Base-by-base conservation (phyloP, 169 alveolate species). In the Plasmodium knowlesi region DNA sequence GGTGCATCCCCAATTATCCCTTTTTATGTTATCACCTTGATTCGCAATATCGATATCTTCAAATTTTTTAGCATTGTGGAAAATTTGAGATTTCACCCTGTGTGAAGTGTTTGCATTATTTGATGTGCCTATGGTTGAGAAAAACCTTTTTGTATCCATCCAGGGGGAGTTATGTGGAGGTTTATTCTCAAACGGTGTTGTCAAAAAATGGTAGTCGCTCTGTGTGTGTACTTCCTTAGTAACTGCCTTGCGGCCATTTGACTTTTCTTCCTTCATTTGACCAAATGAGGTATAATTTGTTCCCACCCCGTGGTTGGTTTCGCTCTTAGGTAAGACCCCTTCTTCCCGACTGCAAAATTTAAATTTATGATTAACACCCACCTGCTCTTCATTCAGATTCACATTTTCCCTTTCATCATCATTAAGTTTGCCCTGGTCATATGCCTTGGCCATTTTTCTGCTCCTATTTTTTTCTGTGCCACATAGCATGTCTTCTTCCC, bases 401-500 rank as follows among this genome's bases (percentile, higher is more conserved):
- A 25, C n/a, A 28, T 10, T 16, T 0, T 67, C n/a, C 37, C 76
- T 67, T 76, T 19, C 6, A 32, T 19, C 28, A 30, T 19, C 61
- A 37, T 76, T 32, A 30, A 1, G 32, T 41, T 32, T 39, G 50
- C 6, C 53, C 34, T 84, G n/a, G n/a, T n/a, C n/a, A n/a, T n/a
- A n/a, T n/a, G n/a, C n/a, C n/a, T n/a, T n/a, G n/a, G n/a, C n/a
- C n/a, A n/a, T n/a, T n/a, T n/a, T n/a, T n/a, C 19, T 70, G 41
- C 54, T 53, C 71, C 16, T 82, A 57, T 54, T 32, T 73, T 19
- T 50, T 57, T 16, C 34, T 30, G 41, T 1, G 37, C 50, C 54
- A 70, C 34, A 41, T 37, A 81, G 71, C 12, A 39, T 30, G 25
- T 89, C 94, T 25, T 89, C 92, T 14, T 84, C 61, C 25, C 43